Conservation (phyloP, 139 green algal species). For the Auxenochlorella pyrenoidosa region DNA sequence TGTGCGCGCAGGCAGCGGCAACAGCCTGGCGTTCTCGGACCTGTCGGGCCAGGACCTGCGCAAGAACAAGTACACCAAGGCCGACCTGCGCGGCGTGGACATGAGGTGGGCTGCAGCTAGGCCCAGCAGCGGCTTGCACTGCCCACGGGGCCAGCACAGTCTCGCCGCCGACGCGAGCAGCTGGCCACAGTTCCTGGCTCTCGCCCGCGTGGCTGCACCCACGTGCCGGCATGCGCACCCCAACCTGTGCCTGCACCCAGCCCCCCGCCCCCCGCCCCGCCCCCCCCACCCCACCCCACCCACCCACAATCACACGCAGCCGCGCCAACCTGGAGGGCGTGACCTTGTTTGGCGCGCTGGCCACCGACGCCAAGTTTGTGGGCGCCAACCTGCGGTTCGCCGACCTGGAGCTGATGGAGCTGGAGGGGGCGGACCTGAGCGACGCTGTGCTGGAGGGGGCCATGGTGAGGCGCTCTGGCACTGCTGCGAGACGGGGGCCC, state of each 20-base stretch:
- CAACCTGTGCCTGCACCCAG: too few relatives aligned
- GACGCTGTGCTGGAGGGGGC: slow-evolving; percentile 81
- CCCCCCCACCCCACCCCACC: not conserved
- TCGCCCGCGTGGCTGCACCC: too few relatives aligned
- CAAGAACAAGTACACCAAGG: slow-evolving; percentile 72
- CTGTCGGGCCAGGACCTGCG: slow-evolving; percentile 69
- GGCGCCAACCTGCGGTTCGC: slow-evolving; percentile 75
- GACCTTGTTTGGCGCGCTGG: slow-evolving; percentile 69
- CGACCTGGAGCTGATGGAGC: slow-evolving; percentile 78
- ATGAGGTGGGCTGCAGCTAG: slow-evolving; percentile 43
- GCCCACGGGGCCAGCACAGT: too few relatives aligned
- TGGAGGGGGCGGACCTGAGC: slow-evolving; percentile 81
- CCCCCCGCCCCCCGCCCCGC: too few relatives aligned
- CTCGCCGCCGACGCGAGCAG: too few relatives aligned
- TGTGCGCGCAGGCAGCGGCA: slow-evolving; percentile 24
- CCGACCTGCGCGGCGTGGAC: slow-evolving; percentile 72
- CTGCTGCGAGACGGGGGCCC: not conserved
- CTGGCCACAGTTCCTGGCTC: not conserved
- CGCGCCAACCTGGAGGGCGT: slow-evolving; percentile 64
- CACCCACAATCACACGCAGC: too few relatives aligned
- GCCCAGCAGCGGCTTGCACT: too few relatives aligned
- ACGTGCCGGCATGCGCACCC: not conserved
- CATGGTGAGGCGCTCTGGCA: slow-evolving; percentile 47
- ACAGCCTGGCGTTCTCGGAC: slow-evolving; percentile 51
- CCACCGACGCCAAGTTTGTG: slow-evolving; percentile 71